A percentile compares a stretch with the other conserved stretches of the same genome.
Conservation (phyloP, 176 grass and related monocot genomes). For the Olyra latifolia region DNA sequence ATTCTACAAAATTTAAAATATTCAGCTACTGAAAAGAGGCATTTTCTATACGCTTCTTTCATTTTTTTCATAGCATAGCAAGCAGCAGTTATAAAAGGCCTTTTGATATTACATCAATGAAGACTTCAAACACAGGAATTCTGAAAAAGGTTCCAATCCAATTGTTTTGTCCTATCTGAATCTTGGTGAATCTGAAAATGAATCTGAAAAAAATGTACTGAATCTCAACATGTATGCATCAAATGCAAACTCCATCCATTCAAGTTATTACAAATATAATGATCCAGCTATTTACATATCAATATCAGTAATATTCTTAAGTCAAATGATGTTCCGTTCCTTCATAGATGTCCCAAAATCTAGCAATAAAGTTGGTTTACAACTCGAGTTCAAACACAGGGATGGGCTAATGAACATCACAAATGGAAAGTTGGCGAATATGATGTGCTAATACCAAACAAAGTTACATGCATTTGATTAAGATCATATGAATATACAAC, state of each 20-base stretch:
- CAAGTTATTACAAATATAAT: neutral
- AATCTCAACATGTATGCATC: neutral
- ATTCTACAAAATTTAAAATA: neutral
- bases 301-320: neutral
- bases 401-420: neutral
- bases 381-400: neutral
- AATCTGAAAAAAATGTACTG: neutral
- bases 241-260: neutral
- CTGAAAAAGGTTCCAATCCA: neutral
- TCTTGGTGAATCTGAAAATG: neutral
- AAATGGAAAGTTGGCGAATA: neutral
- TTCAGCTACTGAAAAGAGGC: neutral
- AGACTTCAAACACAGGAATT: neutral
- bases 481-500: neutral
- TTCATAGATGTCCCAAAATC: neutral
- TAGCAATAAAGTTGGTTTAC: neutral
- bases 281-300: neutral
- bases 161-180: neutral
- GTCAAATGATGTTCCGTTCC: neutral
- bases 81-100: neutral
- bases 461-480: neutral
- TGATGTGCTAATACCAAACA: neutral
- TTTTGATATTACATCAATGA: neutral
- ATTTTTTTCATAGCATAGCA: neutral
- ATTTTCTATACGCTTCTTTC: slow-evolving; percentile 15